Base-by-base conservation (phyloP, 2,329 filamentous ascomycete species). In the Aschersonia sp. region DNA sequence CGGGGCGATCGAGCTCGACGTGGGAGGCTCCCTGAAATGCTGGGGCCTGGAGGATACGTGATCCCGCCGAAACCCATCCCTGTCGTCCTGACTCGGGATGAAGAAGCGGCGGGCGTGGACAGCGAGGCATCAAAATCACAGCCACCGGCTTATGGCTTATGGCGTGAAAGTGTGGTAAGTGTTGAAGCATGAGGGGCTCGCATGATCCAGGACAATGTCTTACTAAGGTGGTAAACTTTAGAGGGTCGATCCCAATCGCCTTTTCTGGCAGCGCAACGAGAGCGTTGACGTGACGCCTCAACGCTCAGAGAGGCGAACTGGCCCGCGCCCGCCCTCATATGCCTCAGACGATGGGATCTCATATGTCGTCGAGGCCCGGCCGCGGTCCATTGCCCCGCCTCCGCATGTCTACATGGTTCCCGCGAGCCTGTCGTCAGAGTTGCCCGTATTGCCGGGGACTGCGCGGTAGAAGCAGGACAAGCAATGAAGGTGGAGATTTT, bases 71-170 rank as follows among this genome's bases (percentile, higher is more conserved):
- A 76, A 30, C 88, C 88, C 1, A 94, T 94, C 51, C 81, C 75
- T 41, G 85, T 94, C 9, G 76, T 84, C 14, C 71, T 90, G 43
- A 79, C 80, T 2, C 73, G 77, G 41, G 87, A 92, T 57, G 84
- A 89, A 57, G 85, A 88, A 57, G 74, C 77, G 14, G 73, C 68
- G 2, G 76, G 73, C 4, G 61, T 72, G 47, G 72, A 76, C 48
- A 74, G 70, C 45, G 73, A 78, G 49, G 66, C 73, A 0, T 66
- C 67, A 41, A 79, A 80, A 55, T 53, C 72, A 22, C 77, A 80
- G 7, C 88, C 89, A 4, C 88, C 89, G 0, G 87, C 87, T 2
- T 95, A 95, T 59, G 88, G 88, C 0, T 67, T 87, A 1, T 94
- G 87, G 85, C 73, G 87, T 46, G 81, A 82, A 62, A 90, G 83